These are phyloP conservation scores for Pseudogymnoascus sp. DNA, from an alignment of 2,329 filamentous ascomycete species.

Conservation along the genomic window DNA sequence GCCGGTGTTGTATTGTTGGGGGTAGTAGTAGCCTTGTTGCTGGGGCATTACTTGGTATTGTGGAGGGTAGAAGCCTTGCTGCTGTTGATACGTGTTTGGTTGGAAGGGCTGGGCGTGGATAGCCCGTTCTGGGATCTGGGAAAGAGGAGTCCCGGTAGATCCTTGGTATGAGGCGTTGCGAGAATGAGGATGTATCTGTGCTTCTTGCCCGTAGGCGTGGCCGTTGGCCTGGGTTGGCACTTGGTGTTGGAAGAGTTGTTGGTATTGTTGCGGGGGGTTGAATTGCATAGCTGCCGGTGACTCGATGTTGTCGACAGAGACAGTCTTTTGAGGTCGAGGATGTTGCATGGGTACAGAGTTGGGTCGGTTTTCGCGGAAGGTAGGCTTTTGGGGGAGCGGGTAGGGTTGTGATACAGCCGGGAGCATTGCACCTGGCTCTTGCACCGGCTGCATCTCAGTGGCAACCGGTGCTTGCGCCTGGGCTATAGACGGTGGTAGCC, in stretches of 20 bases:
- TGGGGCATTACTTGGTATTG: constrained; percentile 51
- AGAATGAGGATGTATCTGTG: constrained; percentile 50
- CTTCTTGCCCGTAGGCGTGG: constrained; percentile 46
- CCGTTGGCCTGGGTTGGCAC: constrained; percentile 68
- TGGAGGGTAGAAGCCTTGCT: constrained; percentile 49
- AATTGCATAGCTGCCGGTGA: constrained; percentile 55
- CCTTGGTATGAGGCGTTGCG: constrained; percentile 65
- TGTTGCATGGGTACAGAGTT: constrained; percentile 73
- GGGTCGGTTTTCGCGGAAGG: constrained; percentile 49
- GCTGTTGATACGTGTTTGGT: constrained; percentile 57
- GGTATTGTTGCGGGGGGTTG: constrained; percentile 56
- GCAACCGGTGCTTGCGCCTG: constrained; percentile 27
- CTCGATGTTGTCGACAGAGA: constrained; percentile 89
- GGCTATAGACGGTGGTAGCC: constrained; percentile 58
- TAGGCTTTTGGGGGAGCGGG: constrained; percentile 51
- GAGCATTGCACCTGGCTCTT: constrained; percentile 9
- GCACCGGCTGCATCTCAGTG: constrained; percentile 15
- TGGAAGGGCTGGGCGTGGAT: constrained; percentile 90
- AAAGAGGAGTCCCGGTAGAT: constrained; percentile 71
- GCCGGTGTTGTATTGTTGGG: constrained; percentile 41
- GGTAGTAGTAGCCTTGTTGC: constrained; percentile 63
- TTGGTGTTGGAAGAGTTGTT: constrained; percentile 90
- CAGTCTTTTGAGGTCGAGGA: constrained; percentile 86
- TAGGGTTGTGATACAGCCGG: constrained; percentile 41
- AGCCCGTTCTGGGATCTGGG: constrained; percentile 86